Conservation (phyloP, 1,284 basidiomycete genomes). For the Microstroma glucosiphilum region DNA sequence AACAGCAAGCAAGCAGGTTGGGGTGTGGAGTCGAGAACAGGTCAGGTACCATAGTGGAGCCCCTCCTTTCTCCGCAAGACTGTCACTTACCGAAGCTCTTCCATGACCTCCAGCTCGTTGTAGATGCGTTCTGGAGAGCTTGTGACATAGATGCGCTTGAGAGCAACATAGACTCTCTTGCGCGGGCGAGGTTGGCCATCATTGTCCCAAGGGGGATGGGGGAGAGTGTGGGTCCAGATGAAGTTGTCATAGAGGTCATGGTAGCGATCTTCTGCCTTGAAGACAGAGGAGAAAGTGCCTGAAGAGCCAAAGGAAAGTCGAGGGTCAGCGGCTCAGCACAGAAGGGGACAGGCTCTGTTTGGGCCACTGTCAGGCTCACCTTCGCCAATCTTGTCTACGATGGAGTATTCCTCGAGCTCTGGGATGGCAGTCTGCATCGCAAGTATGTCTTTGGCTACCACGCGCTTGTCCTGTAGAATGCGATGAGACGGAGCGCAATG, state of each 20-base stretch:
- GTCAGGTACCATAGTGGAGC: too few relatives aligned
- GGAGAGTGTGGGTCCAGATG: conserved; percentile 59
- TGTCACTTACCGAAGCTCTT: conserved; percentile 58
- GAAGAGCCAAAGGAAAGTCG: conserved; percentile 1
- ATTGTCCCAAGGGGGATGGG: conserved; percentile 6
- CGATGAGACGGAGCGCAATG: not conserved
- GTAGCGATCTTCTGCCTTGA: conserved; percentile 82
- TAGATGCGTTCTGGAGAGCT: conserved; percentile 84
- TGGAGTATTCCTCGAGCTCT: conserved; percentile 61
- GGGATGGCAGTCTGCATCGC: conserved; percentile 72
- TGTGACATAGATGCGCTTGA: conserved; percentile 96
- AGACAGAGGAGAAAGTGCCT: conserved; percentile 97
- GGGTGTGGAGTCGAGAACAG: too few relatives aligned
- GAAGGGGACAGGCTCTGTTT: not conserved
- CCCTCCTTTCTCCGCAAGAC: too few relatives aligned
- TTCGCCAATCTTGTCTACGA: conserved; percentile 87
- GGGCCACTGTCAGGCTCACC: conserved; percentile 49
- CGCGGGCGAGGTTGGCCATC: conserved; percentile 3
- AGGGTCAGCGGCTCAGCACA: conserved; percentile 4
- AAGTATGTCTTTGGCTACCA: conserved; percentile 43
- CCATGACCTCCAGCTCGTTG: conserved; percentile 91
- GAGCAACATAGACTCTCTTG: conserved; percentile 66
- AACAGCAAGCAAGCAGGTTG: not conserved
- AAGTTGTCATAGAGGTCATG: conserved; percentile 73
- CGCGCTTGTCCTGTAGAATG: conserved; percentile 19